Base-by-base conservation (phyloP, 148 eudicot species). In the Polygonum aviculare region DNA sequence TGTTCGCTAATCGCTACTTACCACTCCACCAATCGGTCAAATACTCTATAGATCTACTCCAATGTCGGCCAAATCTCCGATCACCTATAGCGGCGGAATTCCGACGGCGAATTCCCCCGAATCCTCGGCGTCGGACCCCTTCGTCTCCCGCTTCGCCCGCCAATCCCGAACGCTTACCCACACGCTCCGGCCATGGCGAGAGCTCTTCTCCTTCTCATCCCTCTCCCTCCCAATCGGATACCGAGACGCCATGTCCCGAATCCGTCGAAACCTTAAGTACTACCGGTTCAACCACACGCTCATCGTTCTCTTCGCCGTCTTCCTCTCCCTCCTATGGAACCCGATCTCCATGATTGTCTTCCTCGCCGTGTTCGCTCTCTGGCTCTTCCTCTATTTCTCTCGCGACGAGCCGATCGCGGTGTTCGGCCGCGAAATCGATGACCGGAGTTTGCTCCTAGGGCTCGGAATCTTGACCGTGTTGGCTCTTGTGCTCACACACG, bases 291-390 rank as follows among this genome's bases (percentile, higher is more conserved):
- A 93, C 69, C 90, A 93, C 90, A 47, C 93, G 5, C 55, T 89
- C 16, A 74, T 84, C 67, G 78, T 84, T 39, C 81, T 90, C 22
- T 0, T 81, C 50, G 77, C 84, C 69, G 73, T 93, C 73, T 91
- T 93, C 80, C 81, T 86, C 71, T 79, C 87, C 87, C 88, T 93
- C 19, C 14, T 90, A 0, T 93, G 81, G 84, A 87, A 89, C 79
- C 96, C 96, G 0, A 12, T 88, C 2, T 89, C 96, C 35, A 85
- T 93, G 84, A 88, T 93, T n/a, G 87, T 89, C 3, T 93, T 91
- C 82, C 22, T 91, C 45, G 1, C 65, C 1, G 50, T 88, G 2
- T 93, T 86, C 69, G 51, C 79, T 1, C 79, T 81, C 18, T 93
- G 98, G 96, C 7, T 90, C 2, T 77, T 63, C 49, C 87, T 91